A percentile compares a stretch with the other conserved stretches of the same genome.
Evolutionary conservation across 2,329 filamentous ascomycete genomes (phyloP).

Genomic region (Eurotiales sp.): DNA sequence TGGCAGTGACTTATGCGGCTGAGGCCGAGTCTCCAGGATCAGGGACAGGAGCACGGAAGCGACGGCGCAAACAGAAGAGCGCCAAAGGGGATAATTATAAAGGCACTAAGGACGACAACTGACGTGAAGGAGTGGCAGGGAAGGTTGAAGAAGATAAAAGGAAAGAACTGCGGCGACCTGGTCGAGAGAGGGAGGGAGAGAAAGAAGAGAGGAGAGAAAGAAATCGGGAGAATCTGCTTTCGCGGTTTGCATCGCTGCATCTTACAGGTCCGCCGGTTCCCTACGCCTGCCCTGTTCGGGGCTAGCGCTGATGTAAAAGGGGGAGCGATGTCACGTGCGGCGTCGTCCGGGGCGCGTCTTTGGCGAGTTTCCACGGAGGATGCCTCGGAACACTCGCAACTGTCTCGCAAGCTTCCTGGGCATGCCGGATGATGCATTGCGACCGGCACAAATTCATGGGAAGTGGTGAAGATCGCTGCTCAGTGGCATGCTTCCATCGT

Average conservation of each 20-base stretch:
- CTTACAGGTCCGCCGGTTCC: neutral
- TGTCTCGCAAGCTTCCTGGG: conserved; percentile 1
- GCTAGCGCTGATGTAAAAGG: conserved; percentile 10
- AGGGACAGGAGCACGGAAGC: neutral
- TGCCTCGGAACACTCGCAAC: conserved; percentile 2
- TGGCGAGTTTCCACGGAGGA: neutral
- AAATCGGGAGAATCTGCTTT: conserved; percentile 37
- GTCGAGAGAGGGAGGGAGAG: conserved; percentile 17
- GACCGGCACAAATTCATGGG: too few species aligned
- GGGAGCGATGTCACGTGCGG: neutral
- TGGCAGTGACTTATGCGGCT: neutral
- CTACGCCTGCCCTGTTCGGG: neutral
- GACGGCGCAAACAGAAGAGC: neutral
- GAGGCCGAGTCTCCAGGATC: neutral
- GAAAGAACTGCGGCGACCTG: conserved; percentile 12
- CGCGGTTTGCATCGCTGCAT: neutral
- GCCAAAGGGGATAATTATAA: neutral
- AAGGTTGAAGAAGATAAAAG: neutral
- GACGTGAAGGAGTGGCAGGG: neutral
- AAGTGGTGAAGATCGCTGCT: too few species aligned
- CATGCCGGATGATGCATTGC: neutral
- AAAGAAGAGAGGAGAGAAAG: conserved; percentile 18
- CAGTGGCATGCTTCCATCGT: too few species aligned
- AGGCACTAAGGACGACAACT: neutral
- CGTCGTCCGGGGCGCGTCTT: neutral